Evolutionary conservation across 257 asterid species (phyloP), one percentile per base, ranked within the genome.

Genomic region (Asclepias syriaca): DNA sequence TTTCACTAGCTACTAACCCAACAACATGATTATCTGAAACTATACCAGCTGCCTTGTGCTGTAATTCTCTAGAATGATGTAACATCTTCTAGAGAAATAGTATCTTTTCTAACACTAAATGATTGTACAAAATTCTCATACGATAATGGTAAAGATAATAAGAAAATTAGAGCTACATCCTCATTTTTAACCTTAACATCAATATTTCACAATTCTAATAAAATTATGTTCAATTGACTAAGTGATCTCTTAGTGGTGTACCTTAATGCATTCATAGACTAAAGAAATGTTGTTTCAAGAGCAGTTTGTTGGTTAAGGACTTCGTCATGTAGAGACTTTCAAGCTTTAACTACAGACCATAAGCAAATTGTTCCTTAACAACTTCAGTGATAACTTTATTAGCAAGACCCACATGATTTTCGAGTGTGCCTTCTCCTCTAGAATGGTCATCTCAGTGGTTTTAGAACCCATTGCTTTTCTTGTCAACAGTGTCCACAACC

Each of bases 1-100:
- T 46, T 40, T 1, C 70, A 65, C 70, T 65, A 50, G 51, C 70
- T 65, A 65, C 50, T 65, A 65, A 15, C 48, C 70, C 53, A 32
- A 18, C 70, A 65, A 46, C 70, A 12, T 65, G 70, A 65, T 65
- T 65, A 34, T 65, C 51, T 37, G 49, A 5, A 65, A 14, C 24
- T 29, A 22, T 65, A 65, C 54, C 70, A 65, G 4, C 8, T 8
- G 8, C 70, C 53, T 34, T 65, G 16, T 39, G 70, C 22, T 24
- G 53, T 0, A 19, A 65, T 24, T 65, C 53, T 65, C 49, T 65
- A 39, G 21, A 8, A 65, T 65, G 70, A 65, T 8, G 54, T 65
- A 65, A 65, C 70, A 3, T 65, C 70, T 29, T 65, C 54, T 40
- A 65, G 70, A 37, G 49, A 65, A 9, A 65, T 40, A 34, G 7